phyloP scores from a whole-genome alignment of 2,329 filamentous ascomycete species.

The Calonectria hawksworthii region DNA sequence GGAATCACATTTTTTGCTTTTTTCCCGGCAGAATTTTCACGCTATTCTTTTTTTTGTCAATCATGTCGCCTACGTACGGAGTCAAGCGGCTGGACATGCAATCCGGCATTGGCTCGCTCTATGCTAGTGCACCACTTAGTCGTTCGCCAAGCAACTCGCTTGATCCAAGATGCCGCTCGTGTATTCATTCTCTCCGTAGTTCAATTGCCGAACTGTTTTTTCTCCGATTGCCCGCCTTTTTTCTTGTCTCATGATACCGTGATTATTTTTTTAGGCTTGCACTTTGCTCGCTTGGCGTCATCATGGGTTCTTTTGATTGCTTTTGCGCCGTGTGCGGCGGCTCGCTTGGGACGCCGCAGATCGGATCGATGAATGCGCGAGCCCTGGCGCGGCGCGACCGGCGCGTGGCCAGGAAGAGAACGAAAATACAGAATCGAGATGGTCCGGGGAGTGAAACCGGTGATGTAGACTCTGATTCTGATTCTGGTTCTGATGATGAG shows the following conservation, averaged over 20 bases:
- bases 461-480: not conserved
- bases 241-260: not conserved
- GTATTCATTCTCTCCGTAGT: not conserved
- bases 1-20: conserved; percentile 44
- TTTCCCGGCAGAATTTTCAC: not conserved
- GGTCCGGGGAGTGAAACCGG: not conserved
- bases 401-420: not conserved
- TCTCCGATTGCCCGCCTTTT: not conserved
- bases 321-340: conserved; percentile 31
- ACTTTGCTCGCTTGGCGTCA: not conserved
- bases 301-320: conserved; percentile 23
- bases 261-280: not conserved
- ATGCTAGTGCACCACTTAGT: not conserved
- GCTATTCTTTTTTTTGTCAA: not conserved
- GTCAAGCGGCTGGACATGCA: not conserved
- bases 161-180: not conserved
- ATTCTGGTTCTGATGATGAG: not conserved
- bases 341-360: not conserved
- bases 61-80: not conserved
- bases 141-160: not conserved
- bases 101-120: not conserved
- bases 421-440: not conserved
- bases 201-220: not conserved
- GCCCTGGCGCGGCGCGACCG: conserved; percentile 8
- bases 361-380: not conserved